Evolutionary conservation across 345 rosid genomes (phyloP).

Genomic region (Toxicodendron radicans): DNA sequence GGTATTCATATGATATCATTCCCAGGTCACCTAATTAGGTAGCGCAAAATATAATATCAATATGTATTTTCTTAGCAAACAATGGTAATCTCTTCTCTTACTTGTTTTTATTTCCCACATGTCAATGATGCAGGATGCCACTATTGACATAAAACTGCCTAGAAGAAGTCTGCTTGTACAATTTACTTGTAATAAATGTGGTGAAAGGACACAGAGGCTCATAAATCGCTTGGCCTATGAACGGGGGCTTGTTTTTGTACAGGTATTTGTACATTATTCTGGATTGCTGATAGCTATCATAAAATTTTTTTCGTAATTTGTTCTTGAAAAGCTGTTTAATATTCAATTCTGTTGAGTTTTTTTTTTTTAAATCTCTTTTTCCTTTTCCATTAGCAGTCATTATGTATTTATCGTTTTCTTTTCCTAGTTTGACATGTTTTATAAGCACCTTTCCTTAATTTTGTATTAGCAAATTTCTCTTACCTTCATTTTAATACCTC

Average conservation of each 20-base stretch:
- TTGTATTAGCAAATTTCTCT: not conserved
- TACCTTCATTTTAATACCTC: not conserved
- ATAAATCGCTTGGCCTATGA: slow-evolving; percentile 81
- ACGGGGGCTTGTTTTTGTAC: slow-evolving; percentile 77
- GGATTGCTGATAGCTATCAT: not conserved
- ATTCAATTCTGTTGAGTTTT: not conserved
- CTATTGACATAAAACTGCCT: slow-evolving; percentile 62
- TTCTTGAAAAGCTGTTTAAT: not conserved
- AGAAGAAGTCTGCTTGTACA: slow-evolving; percentile 83
- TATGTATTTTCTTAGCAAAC: not conserved
- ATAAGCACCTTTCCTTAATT: not conserved
- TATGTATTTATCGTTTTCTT: not conserved
- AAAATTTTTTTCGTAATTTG: not conserved
- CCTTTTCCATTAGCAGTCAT: not conserved
- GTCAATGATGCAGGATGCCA: slow-evolving; percentile 41
- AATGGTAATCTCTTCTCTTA: not conserved
- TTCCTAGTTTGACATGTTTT: not conserved
- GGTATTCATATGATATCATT: not conserved
- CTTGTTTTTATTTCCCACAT: slow-evolving; percentile 5
- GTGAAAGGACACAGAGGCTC: slow-evolving; percentile 79
- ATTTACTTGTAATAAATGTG: slow-evolving; percentile 74
- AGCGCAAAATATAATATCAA: not conserved
- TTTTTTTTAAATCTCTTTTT: not conserved
- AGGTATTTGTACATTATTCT: slow-evolving; percentile 42
- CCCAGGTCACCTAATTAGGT: too few species aligned